These are phyloP conservation scores for Hypoxylon sp. DNA, from an alignment of 2,329 filamentous ascomycete species.

Conservation along the genomic window DNA sequence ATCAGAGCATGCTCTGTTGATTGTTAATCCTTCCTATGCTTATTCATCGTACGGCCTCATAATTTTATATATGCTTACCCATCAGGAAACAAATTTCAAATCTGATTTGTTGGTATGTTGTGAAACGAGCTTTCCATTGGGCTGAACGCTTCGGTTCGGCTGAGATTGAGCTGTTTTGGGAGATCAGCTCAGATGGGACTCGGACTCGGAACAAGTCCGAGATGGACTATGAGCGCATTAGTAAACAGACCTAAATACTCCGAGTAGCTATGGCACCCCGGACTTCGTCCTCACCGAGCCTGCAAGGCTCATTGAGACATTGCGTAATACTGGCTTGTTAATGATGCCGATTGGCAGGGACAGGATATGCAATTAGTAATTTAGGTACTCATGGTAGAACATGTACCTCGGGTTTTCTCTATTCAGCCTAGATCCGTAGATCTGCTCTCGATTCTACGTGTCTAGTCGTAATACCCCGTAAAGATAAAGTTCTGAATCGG, in stretches of 20 bases:
- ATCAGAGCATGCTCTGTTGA: neutral
- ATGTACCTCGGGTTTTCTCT: neutral
- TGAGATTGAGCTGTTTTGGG: slow-evolving; percentile 9
- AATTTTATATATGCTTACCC: neutral
- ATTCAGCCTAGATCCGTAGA: neutral
- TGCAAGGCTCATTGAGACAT: neutral
- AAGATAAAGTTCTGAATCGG: slow-evolving; percentile 39
- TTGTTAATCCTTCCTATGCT: slow-evolving; percentile 4
- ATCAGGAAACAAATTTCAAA: neutral
- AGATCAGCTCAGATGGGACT: slow-evolving; percentile 10
- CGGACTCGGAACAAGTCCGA: slow-evolving; percentile 10
- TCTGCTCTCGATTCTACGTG: neutral
- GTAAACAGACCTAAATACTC: neutral
- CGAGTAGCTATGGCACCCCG: neutral
- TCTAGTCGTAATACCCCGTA: slow-evolving; percentile 32
- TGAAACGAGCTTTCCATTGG: slow-evolving; percentile 7
- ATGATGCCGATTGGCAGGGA: neutral
- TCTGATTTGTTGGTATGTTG: neutral
- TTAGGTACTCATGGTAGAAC: neutral
- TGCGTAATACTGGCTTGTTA: neutral
- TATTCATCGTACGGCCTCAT: neutral
- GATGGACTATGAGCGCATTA: slow-evolving; percentile 3
- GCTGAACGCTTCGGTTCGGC: neutral
- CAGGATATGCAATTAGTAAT: neutral
- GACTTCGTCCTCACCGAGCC: slow-evolving; percentile 7